Base-by-base conservation (phyloP, 2,329 filamentous ascomycete species). In the Botrytis hyacinthi region DNA sequence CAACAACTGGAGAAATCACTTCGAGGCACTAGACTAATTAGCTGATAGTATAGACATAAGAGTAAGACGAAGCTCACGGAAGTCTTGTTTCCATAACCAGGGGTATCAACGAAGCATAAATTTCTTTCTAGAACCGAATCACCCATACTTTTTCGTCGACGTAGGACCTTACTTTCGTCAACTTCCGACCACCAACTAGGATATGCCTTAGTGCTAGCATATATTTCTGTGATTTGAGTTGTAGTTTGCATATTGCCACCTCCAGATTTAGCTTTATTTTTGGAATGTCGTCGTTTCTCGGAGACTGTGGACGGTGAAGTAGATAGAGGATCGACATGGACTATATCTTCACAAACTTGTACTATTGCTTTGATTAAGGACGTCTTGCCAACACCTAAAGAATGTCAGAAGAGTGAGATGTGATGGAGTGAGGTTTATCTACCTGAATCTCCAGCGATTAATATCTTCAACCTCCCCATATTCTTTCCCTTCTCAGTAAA, bases 51-150 rank as follows among this genome's bases (percentile, higher is more conserved):
- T 77, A 59, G 73, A 74, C 74, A 35, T 61, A 12, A 59, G 10
- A 35, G 59, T 40, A 59, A 29, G 73, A n/a, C 48, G 7, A 57
- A 16, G 72, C 87, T 75, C 82, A 90, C 86, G 54, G 87, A 88
- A 63, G 84, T 85, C 63, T 85, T 86, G 76, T 81, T 83, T 59
- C 85, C 84, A 81, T 89, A 90, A 20, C 91, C 90, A 18, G 92
- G 89, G 3, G 93, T 95, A 83, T 98, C 95, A 73, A 98, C 90
- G 80, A 99, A 98, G 82, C 94, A 97, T 8, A 99, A 83, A 80
- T 99, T 99, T 44, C 95, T 89, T 80, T 98, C 95, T 63, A 98
- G 84, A 57, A 98, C 88, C 35, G 90, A 88, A 76, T 96, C 94
- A 12, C 90, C 90, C 70, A 89, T 84, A 79, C 92, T 95, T 80